phyloP scores from a whole-genome alignment of 1,284 basidiomycete genomes.

The Ganoderma boninense region DNA sequence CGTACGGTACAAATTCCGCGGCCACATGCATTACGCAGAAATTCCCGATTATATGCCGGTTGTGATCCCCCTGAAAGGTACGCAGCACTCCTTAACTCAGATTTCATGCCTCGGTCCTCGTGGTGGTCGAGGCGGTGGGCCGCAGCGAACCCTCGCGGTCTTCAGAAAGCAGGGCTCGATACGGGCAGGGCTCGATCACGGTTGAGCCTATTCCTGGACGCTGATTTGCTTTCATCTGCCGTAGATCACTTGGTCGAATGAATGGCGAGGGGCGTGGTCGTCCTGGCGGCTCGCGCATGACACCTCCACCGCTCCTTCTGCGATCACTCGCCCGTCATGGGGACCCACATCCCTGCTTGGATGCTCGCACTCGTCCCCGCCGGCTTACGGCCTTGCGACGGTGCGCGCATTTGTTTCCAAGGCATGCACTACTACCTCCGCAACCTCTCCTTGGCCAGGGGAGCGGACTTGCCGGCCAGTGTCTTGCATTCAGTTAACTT shows the following conservation, averaged over 20 bases:
- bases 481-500: conserved; percentile 20
- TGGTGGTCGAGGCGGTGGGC: conserved; percentile 19
- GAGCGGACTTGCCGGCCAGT: background rate
- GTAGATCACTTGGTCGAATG: conserved; percentile 35
- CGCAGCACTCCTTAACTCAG: conserved; percentile 37
- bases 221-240: conserved; percentile 31
- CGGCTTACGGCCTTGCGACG: conserved; percentile 19
- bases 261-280: conserved; percentile 19
- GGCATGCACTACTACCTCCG: conserved; percentile 15
- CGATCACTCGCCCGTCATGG: conserved; percentile 28
- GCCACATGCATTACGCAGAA: conserved; percentile 76
- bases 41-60: conserved; percentile 77
- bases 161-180: background rate
- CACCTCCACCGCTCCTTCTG: conserved; percentile 25
- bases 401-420: conserved; percentile 13
- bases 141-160: background rate
- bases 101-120: conserved; percentile 5
- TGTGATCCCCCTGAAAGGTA: conserved; percentile 81
- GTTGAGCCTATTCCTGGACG: conserved; percentile 26
- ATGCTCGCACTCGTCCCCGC: conserved; percentile 12
- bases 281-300: conserved; percentile 28
- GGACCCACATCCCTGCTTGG: conserved; percentile 27
- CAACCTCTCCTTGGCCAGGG: conserved; percentile 14
- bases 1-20: conserved; percentile 83
- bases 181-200: conserved; percentile 15